These are phyloP conservation scores for Metschnikowia peoriensis DNA, from an alignment of 805 yeast species.

Conservation along the genomic window DNA sequence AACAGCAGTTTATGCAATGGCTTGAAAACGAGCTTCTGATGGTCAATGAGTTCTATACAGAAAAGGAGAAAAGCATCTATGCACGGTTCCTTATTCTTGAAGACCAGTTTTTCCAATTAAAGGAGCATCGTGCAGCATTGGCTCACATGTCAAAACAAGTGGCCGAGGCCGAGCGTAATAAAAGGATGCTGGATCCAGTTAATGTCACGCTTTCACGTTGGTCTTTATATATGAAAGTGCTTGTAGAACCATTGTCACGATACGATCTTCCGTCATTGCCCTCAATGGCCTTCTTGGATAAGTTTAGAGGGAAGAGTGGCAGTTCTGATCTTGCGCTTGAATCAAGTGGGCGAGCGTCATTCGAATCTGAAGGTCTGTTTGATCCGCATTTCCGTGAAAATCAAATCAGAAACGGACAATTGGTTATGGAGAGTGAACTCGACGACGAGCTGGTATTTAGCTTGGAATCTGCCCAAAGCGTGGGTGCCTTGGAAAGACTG, in stretches of 20 bases:
- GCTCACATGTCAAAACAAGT: not conserved
- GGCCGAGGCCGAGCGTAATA: constrained; percentile 7
- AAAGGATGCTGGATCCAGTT: constrained; percentile 13
- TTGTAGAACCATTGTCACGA: constrained; percentile 24
- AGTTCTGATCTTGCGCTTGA: constrained; percentile 10
- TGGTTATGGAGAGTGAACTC: constrained; percentile 6
- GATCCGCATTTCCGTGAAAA: constrained; percentile 38
- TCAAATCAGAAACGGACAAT: constrained; percentile 36
- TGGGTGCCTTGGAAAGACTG: constrained; percentile 1
- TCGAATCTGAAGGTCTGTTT: constrained; percentile 10
- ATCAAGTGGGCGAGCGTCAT: not conserved
- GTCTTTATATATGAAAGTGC: constrained; percentile 28
- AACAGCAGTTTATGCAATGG: constrained; percentile 60
- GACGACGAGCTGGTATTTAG: constrained; percentile 12
- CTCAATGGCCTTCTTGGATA: constrained; percentile 29
- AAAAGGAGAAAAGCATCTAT: constrained; percentile 58
- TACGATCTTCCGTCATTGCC: constrained; percentile 45
- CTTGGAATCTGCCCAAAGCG: not conserved
- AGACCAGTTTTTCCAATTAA: constrained; percentile 64
- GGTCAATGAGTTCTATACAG: constrained; percentile 59
- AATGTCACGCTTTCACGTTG: constrained; percentile 27
- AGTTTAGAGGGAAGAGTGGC: constrained; percentile 4
- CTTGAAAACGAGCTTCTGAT: constrained; percentile 58
- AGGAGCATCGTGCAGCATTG: constrained; percentile 44
- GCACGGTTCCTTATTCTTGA: constrained; percentile 60